Evolutionary conservation across 306 rosid species (phyloP), one percentile per base, ranked within the genome.

Genomic region (Canavalia ensiformis): DNA sequence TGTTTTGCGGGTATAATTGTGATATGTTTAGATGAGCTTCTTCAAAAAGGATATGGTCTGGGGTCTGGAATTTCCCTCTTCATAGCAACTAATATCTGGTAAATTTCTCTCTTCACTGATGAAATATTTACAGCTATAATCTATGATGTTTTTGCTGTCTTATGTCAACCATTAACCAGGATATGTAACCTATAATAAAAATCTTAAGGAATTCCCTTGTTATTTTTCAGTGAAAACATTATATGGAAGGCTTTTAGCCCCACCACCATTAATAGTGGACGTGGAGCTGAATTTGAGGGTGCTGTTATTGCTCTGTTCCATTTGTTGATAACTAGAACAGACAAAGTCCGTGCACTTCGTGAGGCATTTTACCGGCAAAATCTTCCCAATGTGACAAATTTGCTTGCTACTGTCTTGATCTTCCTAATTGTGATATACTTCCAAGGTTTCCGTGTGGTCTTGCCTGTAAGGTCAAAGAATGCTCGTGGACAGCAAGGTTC

Each of bases 211-310:
- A 28, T 54, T 51, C 4, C 66, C 58, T 52, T 31, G 60, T 85
- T 76, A 6, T 62, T 79, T 66, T 81, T 64, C 91, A 92, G 97
- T 88, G 98, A 94, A 85, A 94, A 41, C 82, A 94, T 92, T 41
- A 94, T 94, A 54, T 94, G 97, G 98, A 94, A 94, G 82, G 97
- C 98, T 30, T 94, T 94, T 82, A 94, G 97, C 73, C 98, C 98
- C 72, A 92, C 98, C 85, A 94, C 97, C 31, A 94, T 94, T 72
- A 94, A 94, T 68, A 94, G 97, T 83, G 98, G 98, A 31, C 91
- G 98, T 30, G 97, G 98, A 82, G 94, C 94, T 82, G 97, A 94
- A 84, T 94, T 92, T 89, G 97, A 92, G 84, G 98, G 98, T 54
- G 98, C 97, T 66, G 97, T 94, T 80, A 91, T 92, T 81, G 97